phyloP scores from a whole-genome alignment of 2,329 filamentous ascomycete species.

The Botrytis porri region DNA sequence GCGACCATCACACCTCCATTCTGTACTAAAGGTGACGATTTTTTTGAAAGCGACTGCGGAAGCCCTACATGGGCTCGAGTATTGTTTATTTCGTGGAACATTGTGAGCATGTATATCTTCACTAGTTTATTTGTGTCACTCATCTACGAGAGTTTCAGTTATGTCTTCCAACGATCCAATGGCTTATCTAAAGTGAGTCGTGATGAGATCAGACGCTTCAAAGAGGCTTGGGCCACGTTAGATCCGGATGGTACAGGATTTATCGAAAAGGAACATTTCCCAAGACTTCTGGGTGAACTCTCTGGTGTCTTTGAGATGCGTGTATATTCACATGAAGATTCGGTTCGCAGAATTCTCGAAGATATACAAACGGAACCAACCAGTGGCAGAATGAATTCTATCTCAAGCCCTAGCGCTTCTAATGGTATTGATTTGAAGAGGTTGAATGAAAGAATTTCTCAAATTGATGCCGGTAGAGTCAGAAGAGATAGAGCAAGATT shows the following conservation, averaged over 20 bases:
- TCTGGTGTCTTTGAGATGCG: slow-evolving; percentile 97
- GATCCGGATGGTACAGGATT: slow-evolving; percentile 89
- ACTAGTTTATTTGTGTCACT: slow-evolving; percentile 97
- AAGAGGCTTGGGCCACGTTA: slow-evolving; percentile 95
- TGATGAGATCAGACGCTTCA: slow-evolving; percentile 94
- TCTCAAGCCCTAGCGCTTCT: slow-evolving; percentile 50
- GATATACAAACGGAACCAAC: slow-evolving; percentile 56
- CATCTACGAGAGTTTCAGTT: slow-evolving; percentile 99
- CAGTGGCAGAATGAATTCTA: slow-evolving; percentile 48
- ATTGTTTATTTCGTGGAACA: slow-evolving; percentile 96
- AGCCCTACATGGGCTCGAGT: slow-evolving; percentile 83
- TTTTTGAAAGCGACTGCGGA: slow-evolving; percentile 89
- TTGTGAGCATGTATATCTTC: slow-evolving; percentile 99
- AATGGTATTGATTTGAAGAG: slow-evolving; percentile 67
- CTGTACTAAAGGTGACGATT: slow-evolving; percentile 69
- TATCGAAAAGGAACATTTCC: slow-evolving; percentile 86
- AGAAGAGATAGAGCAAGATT: slow-evolving; percentile 73
- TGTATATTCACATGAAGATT: slow-evolving; percentile 89
- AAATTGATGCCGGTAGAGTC: slow-evolving; percentile 73
- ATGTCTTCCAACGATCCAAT: slow-evolving; percentile 95
- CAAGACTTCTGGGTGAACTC: slow-evolving; percentile 82
- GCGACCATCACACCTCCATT: slow-evolving; percentile 74
- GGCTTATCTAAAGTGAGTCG: slow-evolving; percentile 87
- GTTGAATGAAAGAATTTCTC: slow-evolving; percentile 68
- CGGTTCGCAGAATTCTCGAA: slow-evolving; percentile 81